Percentiles rank a stretch among this genome's conserved stretches.
Conservation (phyloP, 169 alveolate species). For the Perkinsus chesapeaki region DNA sequence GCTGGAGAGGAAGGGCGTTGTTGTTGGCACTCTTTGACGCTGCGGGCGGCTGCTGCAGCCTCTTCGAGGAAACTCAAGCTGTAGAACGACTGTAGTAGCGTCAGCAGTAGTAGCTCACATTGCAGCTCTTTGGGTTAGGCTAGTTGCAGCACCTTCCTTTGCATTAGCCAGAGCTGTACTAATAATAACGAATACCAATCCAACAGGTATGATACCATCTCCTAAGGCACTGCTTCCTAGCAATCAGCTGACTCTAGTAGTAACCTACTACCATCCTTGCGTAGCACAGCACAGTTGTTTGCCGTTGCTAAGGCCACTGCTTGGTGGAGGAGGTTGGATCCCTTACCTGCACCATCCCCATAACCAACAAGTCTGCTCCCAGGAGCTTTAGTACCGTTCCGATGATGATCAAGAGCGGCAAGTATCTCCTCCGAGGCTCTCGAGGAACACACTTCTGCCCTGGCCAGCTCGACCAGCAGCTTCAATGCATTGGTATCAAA, state of each 20-base stretch:
- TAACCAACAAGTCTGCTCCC: background rate
- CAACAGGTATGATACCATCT: background rate
- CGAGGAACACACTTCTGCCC: background rate
- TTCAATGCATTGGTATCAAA: background rate
- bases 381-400: background rate
- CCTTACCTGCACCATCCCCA: background rate
- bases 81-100: background rate
- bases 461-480: background rate
- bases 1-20: background rate
- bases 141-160: background rate
- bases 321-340: background rate
- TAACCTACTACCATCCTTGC: background rate
- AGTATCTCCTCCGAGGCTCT: background rate
- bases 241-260: background rate
- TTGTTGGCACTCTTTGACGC: background rate
- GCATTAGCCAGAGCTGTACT: background rate
- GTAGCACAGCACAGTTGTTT: background rate
- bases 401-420: background rate
- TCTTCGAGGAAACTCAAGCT: background rate
- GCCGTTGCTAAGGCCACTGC: background rate
- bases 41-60: background rate
- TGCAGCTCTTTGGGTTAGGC: background rate
- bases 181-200: background rate
- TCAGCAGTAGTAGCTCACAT: background rate
- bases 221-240: background rate